phyloP scores from a whole-genome alignment of 306 rosid species.

The Dalbergia oliveri region DNA sequence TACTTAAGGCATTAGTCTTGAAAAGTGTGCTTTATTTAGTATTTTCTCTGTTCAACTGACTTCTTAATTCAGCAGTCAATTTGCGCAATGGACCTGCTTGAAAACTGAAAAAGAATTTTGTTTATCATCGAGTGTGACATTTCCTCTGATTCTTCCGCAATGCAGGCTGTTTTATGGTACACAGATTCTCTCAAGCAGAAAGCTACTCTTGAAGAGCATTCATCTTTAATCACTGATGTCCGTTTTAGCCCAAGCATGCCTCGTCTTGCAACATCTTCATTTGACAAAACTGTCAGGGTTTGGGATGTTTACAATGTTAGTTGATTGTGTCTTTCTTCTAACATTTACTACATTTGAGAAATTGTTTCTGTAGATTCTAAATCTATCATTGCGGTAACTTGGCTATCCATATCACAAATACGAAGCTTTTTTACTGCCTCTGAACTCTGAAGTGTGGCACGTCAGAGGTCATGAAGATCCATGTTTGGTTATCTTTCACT shows the following conservation, averaged over 20 bases:
- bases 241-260: slow-evolving; percentile 97
- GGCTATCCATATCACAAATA: slow-evolving; percentile 6
- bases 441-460: not conserved
- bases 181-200: slow-evolving; percentile 81
- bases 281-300: slow-evolving; percentile 95
- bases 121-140: slow-evolving; percentile 25
- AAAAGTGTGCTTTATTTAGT: slow-evolving; percentile 7
- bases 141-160: slow-evolving; percentile 27
- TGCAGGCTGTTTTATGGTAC: slow-evolving; percentile 95
- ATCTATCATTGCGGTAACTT: slow-evolving; percentile 24
- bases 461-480: not conserved
- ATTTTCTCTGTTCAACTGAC: slow-evolving; percentile 25
- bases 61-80: slow-evolving; percentile 32
- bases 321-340: slow-evolving; percentile 38
- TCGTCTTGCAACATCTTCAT: slow-evolving; percentile 96
- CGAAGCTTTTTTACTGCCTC: not conserved
- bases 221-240: slow-evolving; percentile 84
- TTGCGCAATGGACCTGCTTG: slow-evolving; percentile 1
- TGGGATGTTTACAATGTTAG: slow-evolving; percentile 98
- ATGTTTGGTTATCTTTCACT: not conserved
- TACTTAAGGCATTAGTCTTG: slow-evolving; percentile 28
- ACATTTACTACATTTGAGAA: slow-evolving; percentile 2
- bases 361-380: slow-evolving; percentile 11
- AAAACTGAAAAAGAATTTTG: slow-evolving; percentile 26
- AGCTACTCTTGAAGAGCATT: slow-evolving; percentile 83